These are phyloP conservation scores for Zhuliangozyma blackwelliae DNA, from an alignment of 1,139 yeast species.

Conservation along the genomic window DNA sequence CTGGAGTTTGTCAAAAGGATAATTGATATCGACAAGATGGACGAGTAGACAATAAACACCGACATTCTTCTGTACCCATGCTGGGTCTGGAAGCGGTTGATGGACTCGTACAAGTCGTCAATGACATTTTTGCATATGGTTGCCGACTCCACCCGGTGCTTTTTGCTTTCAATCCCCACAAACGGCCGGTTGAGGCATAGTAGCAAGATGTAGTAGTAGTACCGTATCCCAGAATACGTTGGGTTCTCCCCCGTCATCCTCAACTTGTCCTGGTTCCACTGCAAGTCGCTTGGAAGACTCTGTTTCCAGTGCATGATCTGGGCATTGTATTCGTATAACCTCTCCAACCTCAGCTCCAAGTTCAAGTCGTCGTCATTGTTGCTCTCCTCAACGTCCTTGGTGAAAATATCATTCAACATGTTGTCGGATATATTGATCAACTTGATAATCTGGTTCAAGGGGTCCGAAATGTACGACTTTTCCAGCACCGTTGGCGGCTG, in stretches of 20 bases:
- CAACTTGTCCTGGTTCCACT: conserved; percentile 46
- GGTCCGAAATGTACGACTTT: conserved; percentile 41
- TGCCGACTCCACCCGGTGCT: conserved; percentile 20
- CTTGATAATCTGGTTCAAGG: conserved; percentile 44
- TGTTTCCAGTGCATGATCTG: conserved; percentile 50
- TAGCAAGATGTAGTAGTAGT: conserved; percentile 54
- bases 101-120: conserved; percentile 39
- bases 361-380: conserved; percentile 28
- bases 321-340: conserved; percentile 39
- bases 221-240: conserved; percentile 48
- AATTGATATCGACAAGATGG: conserved; percentile 44
- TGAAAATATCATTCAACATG: conserved; percentile 52
- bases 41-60: conserved; percentile 45
- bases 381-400: conserved; percentile 24
- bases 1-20: conserved; percentile 35
- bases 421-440: conserved; percentile 50
- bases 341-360: conserved; percentile 33
- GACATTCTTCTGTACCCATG: conserved; percentile 44
- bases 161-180: conserved; percentile 26
- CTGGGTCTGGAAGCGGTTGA: conserved; percentile 29
- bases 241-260: conserved; percentile 46
- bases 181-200: conserved; percentile 60
- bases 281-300: conserved; percentile 43
- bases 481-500: conserved; percentile 1
- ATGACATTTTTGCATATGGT: conserved; percentile 38